Percentiles rank a stretch among this genome's conserved stretches.
phyloP scores from a whole-genome alignment of 1,139 yeast genomes.

The Diutina ranongensis region DNA sequence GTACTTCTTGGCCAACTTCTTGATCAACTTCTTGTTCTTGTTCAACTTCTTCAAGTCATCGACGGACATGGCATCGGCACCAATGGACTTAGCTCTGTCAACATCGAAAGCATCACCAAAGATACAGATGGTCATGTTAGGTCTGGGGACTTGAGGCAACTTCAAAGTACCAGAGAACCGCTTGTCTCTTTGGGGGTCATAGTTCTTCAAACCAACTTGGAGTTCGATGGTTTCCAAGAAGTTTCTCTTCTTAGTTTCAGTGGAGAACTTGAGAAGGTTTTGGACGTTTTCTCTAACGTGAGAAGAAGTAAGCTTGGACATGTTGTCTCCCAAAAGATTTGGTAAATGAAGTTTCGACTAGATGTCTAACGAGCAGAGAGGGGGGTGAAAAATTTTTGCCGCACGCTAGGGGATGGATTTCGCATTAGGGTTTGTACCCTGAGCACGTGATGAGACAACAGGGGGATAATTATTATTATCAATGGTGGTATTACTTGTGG shows the following conservation, averaged over 20 bases:
- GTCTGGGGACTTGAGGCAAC: conserved; percentile 99
- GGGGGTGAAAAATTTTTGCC: not conserved
- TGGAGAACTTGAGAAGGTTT: conserved; percentile 83
- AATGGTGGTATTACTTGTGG: no score
- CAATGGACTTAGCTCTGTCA: conserved; percentile 99
- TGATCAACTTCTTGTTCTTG: conserved; percentile 99
- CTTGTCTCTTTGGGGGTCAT: conserved; percentile 99
- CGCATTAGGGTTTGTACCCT: not conserved
- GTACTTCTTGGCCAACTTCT: conserved; percentile 99
- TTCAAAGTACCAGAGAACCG: conserved; percentile 99
- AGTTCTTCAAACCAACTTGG: conserved; percentile 99
- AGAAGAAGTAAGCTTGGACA: conserved; percentile 90
- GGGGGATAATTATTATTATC: not conserved
- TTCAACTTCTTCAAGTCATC: conserved; percentile 99
- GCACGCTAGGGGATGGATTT: not conserved
- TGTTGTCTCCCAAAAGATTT: conserved; percentile 66
- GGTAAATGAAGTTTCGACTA: conserved; percentile 27
- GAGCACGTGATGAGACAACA: not conserved
- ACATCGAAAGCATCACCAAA: conserved; percentile 99
- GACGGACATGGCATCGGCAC: conserved; percentile 99
- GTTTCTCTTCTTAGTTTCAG: conserved; percentile 99
- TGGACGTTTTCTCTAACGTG: conserved; percentile 97
- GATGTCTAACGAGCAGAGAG: not conserved
- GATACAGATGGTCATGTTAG: conserved; percentile 99
- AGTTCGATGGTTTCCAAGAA: conserved; percentile 99